Base-by-base conservation (phyloP, 169 alveolate species). In the Toxoplasma gondii region DNA sequence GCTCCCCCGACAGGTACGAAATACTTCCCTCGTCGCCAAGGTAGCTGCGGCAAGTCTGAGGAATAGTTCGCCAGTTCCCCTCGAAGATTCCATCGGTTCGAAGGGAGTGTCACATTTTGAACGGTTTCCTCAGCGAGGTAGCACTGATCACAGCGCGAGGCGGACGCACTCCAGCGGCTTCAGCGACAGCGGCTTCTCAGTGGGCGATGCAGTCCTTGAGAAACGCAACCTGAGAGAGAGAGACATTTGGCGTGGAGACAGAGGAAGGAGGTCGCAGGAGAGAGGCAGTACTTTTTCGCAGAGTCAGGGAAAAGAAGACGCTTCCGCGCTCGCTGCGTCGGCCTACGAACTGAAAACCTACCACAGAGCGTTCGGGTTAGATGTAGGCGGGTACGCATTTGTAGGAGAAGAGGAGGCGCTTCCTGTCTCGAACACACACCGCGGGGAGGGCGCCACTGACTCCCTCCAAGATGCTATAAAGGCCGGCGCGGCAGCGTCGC, bases 311-410 rank as follows among this genome's bases (percentile, higher is more conserved):
- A 27, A 10, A 64, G 74, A 64, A 27, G 74, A 64, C 74, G 29
- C 31, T 16, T 64, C 74, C 7, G 24, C 74, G 1, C 34, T 64
- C 74, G 39, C 86, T 1, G 86, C 86, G 43, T 78, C 86, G 44
- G 44, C 39, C n/a, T 78, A 78, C 45, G 94, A 91, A 12, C 58
- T 91, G 31, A 36, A 44, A 24, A 81, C 82, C 90, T 91, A 91
- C 82, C 44, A 86, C 54, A 74, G 78, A 86, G 94, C 94, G 22
- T 91, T 91, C 49, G 94, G 94, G 10, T 67, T 91, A 22, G 54
- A 86, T 45, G 82, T 64, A n/a, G 94, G 94, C 38, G 36, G 41
- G 31, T 91, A 91, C 53, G 16, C 94, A 1, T 81, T 91, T 49
- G 94, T 91, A 10, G 45, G 58, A 16, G 94, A 91, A 27, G 91